phyloP scores from a whole-genome alignment of 2,329 filamentous ascomycete species.

The Penicillium verrucosum region DNA sequence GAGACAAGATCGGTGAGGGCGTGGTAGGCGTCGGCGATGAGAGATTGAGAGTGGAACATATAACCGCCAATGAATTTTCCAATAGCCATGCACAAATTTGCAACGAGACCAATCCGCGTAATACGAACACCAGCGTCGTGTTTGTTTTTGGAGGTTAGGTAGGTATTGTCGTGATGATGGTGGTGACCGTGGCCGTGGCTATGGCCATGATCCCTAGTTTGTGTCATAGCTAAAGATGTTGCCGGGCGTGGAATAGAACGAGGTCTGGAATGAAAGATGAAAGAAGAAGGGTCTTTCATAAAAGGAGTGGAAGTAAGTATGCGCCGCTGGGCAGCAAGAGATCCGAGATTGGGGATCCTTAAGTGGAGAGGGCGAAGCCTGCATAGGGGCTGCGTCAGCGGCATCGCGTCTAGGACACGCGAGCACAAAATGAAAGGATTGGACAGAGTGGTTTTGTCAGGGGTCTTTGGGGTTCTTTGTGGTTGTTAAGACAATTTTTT shows the following conservation, averaged over 20 bases:
- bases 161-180: constrained; percentile 81
- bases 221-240: constrained; percentile 27
- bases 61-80: constrained; percentile 91
- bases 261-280: constrained; percentile 12
- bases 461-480: too few species aligned
- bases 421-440: constrained; percentile 16
- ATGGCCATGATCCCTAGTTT: constrained; percentile 50
- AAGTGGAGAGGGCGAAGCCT: constrained; percentile 34
- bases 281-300: constrained; percentile 10
- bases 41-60: constrained; percentile 88
- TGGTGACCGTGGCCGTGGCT: constrained; percentile 59
- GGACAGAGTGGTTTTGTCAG: constrained; percentile 26
- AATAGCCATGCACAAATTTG: constrained; percentile 91
- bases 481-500: neutral
- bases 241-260: constrained; percentile 7
- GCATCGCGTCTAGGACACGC: constrained; percentile 27
- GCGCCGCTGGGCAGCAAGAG: constrained; percentile 16
- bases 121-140: constrained; percentile 92
- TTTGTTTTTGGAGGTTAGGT: constrained; percentile 76
- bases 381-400: constrained; percentile 41
- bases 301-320: constrained; percentile 19
- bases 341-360: constrained; percentile 13
- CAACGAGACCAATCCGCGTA: constrained; percentile 80
- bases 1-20: constrained; percentile 93
- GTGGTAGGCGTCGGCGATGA: constrained; percentile 92